These are phyloP conservation scores for Amanita brunnescens DNA, from an alignment of 768 basidiomycete genomes.

Conservation along the genomic window DNA sequence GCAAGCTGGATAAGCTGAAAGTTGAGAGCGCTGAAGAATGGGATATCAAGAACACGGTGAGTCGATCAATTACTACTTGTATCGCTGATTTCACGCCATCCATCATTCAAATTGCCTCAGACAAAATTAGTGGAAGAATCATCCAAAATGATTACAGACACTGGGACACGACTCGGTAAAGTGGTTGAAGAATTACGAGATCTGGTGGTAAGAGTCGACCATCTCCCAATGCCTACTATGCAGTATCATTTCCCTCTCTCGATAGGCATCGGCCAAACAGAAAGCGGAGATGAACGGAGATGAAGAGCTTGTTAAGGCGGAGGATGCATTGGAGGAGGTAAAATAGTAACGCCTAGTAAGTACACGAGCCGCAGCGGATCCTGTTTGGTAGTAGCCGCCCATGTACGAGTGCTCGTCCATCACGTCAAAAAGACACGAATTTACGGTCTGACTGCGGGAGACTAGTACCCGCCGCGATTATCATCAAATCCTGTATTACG, in stretches of 20 bases:
- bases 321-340: slow-evolving; percentile 40
- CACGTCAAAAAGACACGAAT: no score
- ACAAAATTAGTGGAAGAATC: slow-evolving; percentile 66
- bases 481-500: neutral
- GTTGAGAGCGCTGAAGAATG: slow-evolving; percentile 60
- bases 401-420: no score
- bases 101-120: slow-evolving; percentile 28
- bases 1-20: slow-evolving; percentile 53
- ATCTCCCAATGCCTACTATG: neutral
- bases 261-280: slow-evolving; percentile 37
- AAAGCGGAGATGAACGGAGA: slow-evolving; percentile 30
- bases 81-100: neutral
- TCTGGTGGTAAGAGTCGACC: slow-evolving; percentile 49
- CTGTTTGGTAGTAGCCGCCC: no score
- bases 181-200: slow-evolving; percentile 55
- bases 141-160: slow-evolving; percentile 71
- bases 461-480: no score
- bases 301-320: slow-evolving; percentile 45
- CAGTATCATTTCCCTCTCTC: slow-evolving; percentile 1
- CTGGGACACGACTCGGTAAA: slow-evolving; percentile 49
- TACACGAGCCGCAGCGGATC: neutral
- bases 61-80: slow-evolving; percentile 2
- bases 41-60: slow-evolving; percentile 70
- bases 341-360: neutral
- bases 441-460: no score